phyloP scores from a whole-genome alignment of 1,284 basidiomycete genomes.

The Austropuccinia psidii region DNA sequence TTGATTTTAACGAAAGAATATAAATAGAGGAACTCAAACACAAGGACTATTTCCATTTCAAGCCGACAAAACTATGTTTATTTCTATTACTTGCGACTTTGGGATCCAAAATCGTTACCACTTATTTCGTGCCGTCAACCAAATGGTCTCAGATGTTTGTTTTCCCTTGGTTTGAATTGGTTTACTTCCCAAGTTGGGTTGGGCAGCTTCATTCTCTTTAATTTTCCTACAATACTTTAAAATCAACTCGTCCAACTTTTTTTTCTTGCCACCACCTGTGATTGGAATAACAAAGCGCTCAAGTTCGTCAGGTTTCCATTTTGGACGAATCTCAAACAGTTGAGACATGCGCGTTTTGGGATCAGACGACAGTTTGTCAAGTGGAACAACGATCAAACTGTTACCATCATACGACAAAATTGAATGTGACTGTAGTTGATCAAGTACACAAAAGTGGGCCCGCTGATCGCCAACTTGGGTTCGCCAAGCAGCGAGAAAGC shows the following conservation, averaged over 20 bases:
- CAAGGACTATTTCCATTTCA: too few relatives aligned
- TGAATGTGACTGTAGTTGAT: conserved; percentile 22
- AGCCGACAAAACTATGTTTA: too few relatives aligned
- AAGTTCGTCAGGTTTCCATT: conserved; percentile 29
- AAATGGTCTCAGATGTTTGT: conserved; percentile 5
- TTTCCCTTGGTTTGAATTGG: not conserved
- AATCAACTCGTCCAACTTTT: conserved; percentile 31
- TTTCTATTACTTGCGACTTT: too few relatives aligned
- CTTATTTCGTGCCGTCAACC: conserved; percentile 31
- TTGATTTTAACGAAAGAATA: too few relatives aligned
- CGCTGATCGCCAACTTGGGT: not conserved
- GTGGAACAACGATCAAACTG: conserved; percentile 16
- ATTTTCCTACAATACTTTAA: conserved; percentile 36
- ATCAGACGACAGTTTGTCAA: conserved; percentile 27
- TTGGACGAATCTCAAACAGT: conserved; percentile 17
- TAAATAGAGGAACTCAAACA: too few relatives aligned
- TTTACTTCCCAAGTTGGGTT: not conserved
- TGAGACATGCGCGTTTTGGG: conserved; percentile 25
- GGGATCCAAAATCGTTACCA: too few relatives aligned
- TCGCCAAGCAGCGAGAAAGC: conserved; percentile 18
- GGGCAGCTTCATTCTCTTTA: conserved; percentile 2
- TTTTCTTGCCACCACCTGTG: conserved; percentile 26
- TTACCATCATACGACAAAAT: conserved; percentile 21
- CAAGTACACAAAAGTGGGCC: not conserved
- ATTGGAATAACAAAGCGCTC: conserved; percentile 24